These are phyloP conservation scores for Penicillium oxalicum DNA, from an alignment of 2,329 filamentous ascomycete species.

Conservation along the genomic window DNA sequence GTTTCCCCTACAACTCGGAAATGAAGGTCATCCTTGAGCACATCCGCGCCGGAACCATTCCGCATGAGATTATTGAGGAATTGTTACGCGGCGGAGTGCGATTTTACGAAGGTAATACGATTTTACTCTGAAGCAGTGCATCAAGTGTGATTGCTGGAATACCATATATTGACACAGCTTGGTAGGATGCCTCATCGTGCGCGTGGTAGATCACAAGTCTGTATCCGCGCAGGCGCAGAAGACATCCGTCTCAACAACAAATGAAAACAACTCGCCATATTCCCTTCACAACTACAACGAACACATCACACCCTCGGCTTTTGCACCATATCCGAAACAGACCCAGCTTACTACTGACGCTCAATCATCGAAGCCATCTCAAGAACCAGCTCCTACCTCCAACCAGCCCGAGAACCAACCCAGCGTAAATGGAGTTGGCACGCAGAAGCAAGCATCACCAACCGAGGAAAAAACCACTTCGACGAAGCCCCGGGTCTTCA, in stretches of 20 bases:
- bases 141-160: too few relatives aligned
- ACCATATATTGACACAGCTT: too few relatives aligned
- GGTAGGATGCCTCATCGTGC: conserved; percentile 75
- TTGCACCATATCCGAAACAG: conserved; percentile 62
- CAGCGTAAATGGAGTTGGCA: conserved; percentile 24
- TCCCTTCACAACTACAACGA: conserved; percentile 91
- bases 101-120: conserved; percentile 72
- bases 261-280: conserved; percentile 61
- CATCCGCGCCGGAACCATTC: conserved; percentile 67
- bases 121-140: too few relatives aligned
- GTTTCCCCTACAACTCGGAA: conserved; percentile 84
- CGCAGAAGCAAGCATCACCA: conserved; percentile 38
- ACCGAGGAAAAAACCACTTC: conserved; percentile 43
- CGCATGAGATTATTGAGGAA: conserved; percentile 80
- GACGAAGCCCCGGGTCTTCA: conserved; percentile 58
- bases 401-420: conserved; percentile 18
- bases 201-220: conserved; percentile 82
- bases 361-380: conserved; percentile 21
- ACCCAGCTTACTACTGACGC: conserved; percentile 30
- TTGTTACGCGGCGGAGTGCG: conserved; percentile 64
- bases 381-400: conserved; percentile 11
- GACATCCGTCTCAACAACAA: conserved; percentile 49
- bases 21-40: conserved; percentile 80
- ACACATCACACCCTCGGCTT: conserved; percentile 83
- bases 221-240: conserved; percentile 54